These are phyloP conservation scores for Yarrowia divulgata DNA, from an alignment of 805 yeast species.

Conservation along the genomic window DNA sequence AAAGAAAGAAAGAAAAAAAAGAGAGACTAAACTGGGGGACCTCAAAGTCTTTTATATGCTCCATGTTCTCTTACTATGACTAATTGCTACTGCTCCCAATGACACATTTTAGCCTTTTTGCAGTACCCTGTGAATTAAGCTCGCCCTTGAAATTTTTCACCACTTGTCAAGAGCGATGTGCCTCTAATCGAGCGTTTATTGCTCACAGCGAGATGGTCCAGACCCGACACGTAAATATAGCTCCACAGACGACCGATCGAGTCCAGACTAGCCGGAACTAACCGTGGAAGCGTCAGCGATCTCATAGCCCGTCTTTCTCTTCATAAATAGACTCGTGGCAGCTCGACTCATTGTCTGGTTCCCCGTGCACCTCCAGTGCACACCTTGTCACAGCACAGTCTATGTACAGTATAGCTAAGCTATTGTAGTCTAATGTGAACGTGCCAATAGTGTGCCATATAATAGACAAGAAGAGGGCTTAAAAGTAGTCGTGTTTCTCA, in stretches of 20 bases:
- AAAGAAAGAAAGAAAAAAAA: conserved; percentile 4
- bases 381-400: conserved; percentile 15
- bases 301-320: not conserved
- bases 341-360: conserved; percentile 11
- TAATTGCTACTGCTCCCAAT: conserved; percentile 40
- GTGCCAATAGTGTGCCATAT: conserved; percentile 3
- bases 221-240: not conserved
- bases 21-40: conserved; percentile 22
- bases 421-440: conserved; percentile 2
- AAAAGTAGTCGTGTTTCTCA: not conserved
- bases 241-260: not conserved
- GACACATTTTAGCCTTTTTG: conserved; percentile 39
- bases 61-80: conserved; percentile 31
- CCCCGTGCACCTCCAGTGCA: conserved; percentile 19
- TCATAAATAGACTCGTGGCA: not conserved
- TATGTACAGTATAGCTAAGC: conserved; percentile 17
- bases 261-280: not conserved
- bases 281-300: too few species aligned
- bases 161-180: conserved; percentile 21
- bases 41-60: conserved; percentile 31
- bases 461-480: not conserved
- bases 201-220: not conserved
- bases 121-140: conserved; percentile 6
- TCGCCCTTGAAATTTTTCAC: conserved; percentile 22
- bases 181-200: conserved; percentile 25